Evolutionary conservation across 1,284 basidiomycete species (phyloP).

Genomic region (Termitomyces sp.): DNA sequence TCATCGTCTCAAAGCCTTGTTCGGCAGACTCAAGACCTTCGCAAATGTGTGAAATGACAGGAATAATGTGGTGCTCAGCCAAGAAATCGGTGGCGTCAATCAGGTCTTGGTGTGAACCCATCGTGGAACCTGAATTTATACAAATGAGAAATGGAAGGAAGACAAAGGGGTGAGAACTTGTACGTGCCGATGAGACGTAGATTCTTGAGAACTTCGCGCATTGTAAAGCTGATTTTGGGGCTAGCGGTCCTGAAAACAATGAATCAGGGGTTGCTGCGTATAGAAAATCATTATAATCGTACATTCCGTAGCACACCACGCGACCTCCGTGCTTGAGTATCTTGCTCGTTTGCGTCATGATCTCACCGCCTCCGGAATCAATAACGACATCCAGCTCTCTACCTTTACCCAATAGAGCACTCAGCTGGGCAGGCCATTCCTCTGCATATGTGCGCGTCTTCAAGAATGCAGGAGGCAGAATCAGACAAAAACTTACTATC

Average conservation of each 20-base stretch:
- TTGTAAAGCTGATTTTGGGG: conserved; percentile 63
- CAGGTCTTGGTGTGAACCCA: conserved; percentile 82
- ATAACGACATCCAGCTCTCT: conserved; percentile 64
- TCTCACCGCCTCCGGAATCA: conserved; percentile 78
- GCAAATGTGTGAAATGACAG: conserved; percentile 70
- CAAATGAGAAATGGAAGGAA: conserved; percentile 3
- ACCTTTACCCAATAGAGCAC: conserved; percentile 40
- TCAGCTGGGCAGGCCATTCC: conserved; percentile 62
- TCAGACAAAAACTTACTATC: conserved; percentile 36
- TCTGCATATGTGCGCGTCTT: conserved; percentile 30
- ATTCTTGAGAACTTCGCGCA: conserved; percentile 78
- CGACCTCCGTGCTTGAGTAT: conserved; percentile 67
- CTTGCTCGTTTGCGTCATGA: conserved; percentile 53
- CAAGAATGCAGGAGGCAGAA: neutral
- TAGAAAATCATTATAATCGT: conserved; percentile 22
- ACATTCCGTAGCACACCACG: conserved; percentile 79
- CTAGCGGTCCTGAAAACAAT: conserved; percentile 56
- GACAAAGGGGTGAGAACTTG: neutral
- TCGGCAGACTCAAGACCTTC: conserved; percentile 65
- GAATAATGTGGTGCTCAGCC: conserved; percentile 61
- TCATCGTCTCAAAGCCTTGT: conserved; percentile 66
- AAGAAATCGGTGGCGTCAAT: conserved; percentile 69
- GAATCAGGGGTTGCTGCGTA: neutral
- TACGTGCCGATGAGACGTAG: conserved; percentile 68
- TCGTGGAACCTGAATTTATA: conserved; percentile 60